Evolutionary conservation across 345 rosid species (phyloP), one percentile per base, ranked within the genome.

Genomic region (Mercurialis annua): DNA sequence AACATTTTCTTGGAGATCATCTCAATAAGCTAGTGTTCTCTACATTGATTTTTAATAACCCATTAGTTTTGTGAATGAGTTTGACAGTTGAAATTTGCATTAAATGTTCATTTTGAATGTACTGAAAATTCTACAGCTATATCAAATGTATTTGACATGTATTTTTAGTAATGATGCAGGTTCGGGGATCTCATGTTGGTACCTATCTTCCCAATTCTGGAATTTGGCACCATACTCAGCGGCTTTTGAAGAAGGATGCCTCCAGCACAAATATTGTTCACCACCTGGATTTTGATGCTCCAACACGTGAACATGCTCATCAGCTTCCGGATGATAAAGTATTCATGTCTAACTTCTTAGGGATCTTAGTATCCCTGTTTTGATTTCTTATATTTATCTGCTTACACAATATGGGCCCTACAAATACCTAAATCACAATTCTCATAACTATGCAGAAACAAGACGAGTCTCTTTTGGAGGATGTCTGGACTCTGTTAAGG

Each of bases 281-380:
- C 76, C 96, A 94, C 80, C 83, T 94, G 84, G 99, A 94, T 82
- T 94, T 94, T 81, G 99, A 94, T 84, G 99, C 99, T 66, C 97
- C 99, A 67, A 94, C 99, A 26, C 95, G 99, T 31, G 94, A 94
- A 71, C 86, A 91, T 76, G 90, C 96, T 50, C 85, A 78, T 67
- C 85, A 80, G 77, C 85, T 91, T 53, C 81, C 86, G 57, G 95
- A 91, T 71, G 96, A 94, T 78, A 84, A 81, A 74, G 99, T 94
- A 91, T 71, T 77, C 56, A 36, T 33, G 14, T 55, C 40, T 14
- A 43, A 49, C 42, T 51, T 33, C 59, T 59, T 61, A 21, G 16
- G 60, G 36, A 31, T 70, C 55, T 10, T 59, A 30, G 56, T 33
- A 43, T 8, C 17, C 9, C 26, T 53, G 48, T 48, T 54, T 48